Base-by-base conservation (phyloP, 306 rosid species). In the Acmispon strigosus region DNA sequence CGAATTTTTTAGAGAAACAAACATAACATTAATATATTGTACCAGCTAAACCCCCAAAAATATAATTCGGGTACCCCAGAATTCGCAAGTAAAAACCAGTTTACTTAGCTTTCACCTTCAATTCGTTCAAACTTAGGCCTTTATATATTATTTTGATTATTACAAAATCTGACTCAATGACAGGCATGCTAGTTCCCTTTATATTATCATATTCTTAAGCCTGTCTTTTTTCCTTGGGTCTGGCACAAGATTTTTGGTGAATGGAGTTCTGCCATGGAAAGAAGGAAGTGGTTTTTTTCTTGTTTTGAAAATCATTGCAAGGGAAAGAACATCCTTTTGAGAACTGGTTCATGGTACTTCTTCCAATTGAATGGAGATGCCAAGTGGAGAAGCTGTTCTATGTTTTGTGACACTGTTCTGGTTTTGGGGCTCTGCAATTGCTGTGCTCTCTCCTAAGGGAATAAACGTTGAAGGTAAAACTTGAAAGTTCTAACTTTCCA, bases 381-480 rank as follows among this genome's bases (percentile, higher is more conserved):
- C 50, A 80, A 82, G 87, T 80, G 16, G 69, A 68, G 84, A 79
- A 49, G 16, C 51, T 71, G 77, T 27, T 86, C 75, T 86, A 7
- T 83, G 82, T 81, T 80, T 79, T 81, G 58, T 85, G 74, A 42
- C 76, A 57, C 74, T 86, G 37, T 68, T 88, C 60, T 80, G 59
- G 77, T 66, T 79, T 52, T 88, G 80, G 83, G 70, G 78, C 62
- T 81, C 78, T 80, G 62, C 86, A 61, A 73, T 75, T 90, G 96
- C 86, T 39, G 37, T 90, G 80, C 96, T 93, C 41, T 90, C 96
- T 68, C 90, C 96, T 11, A 93, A 93, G 83, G 98, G 98, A 37
- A 92, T 90, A 8, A 93, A 93, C 93, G 90, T 84, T 74, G 98
- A 93, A 88, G 98, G 96, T 93, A 27, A 86, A 76, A 49, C 17